These are phyloP conservation scores for Pythium dissimile DNA, from an alignment of 352 stramenopile species.

Conservation along the genomic window DNA sequence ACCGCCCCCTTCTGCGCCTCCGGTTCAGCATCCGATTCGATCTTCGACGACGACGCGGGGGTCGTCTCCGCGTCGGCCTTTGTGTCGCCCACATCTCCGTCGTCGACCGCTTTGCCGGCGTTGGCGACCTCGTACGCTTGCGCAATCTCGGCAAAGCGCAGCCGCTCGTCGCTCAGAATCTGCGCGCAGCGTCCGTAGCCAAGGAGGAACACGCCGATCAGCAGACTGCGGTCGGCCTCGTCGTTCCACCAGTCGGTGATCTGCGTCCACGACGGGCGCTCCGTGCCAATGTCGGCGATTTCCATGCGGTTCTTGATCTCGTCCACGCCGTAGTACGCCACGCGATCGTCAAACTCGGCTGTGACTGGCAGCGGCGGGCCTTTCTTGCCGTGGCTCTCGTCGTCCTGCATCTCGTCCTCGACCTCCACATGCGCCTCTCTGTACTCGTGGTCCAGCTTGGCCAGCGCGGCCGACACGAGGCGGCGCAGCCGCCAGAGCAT, in stretches of 20 bases:
- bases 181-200: slow-evolving; percentile 83
- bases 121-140: slow-evolving; percentile 35
- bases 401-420: slow-evolving; percentile 21
- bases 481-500: slow-evolving; percentile 79
- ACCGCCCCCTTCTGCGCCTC: no score
- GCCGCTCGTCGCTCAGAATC: slow-evolving; percentile 67
- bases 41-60: neutral
- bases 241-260: slow-evolving; percentile 88
- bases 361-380: slow-evolving; percentile 24
- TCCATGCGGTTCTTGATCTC: slow-evolving; percentile 59
- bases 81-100: slow-evolving; percentile 32
- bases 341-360: slow-evolving; percentile 70
- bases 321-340: slow-evolving; percentile 65
- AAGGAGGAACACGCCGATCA: slow-evolving; percentile 83
- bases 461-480: slow-evolving; percentile 53
- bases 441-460: slow-evolving; percentile 58
- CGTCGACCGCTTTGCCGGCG: slow-evolving; percentile 30
- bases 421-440: slow-evolving; percentile 7
- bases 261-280: slow-evolving; percentile 74
- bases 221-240: slow-evolving; percentile 69
- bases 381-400: slow-evolving; percentile 17
- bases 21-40: slow-evolving; percentile 18
- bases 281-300: slow-evolving; percentile 50
- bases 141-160: slow-evolving; percentile 71
- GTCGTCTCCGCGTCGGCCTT: slow-evolving; percentile 22